Evolutionary conservation across 257 asterid species (phyloP).

Genomic region (Lycium barbarum): DNA sequence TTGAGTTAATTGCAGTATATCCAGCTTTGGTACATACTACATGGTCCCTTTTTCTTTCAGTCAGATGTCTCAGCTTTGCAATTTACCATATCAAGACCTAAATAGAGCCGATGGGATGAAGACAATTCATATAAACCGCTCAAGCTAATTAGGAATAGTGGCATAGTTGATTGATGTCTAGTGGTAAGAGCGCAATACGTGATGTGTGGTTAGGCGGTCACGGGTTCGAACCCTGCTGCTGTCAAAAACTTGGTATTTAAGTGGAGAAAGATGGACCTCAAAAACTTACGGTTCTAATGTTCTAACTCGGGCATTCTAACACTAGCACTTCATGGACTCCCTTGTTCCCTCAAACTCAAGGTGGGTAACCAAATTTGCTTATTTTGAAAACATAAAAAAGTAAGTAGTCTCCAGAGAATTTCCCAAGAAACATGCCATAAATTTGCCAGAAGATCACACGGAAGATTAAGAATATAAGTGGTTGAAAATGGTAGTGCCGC

Average conservation of each 20-base stretch:
- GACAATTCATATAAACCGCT: background rate
- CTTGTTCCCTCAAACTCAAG: constrained; percentile 1
- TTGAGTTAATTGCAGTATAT: background rate
- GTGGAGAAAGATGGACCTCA: background rate
- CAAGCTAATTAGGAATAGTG: background rate
- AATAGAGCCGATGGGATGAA: background rate
- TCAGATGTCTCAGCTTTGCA: background rate
- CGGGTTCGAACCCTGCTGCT: background rate
- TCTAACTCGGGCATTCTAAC: background rate
- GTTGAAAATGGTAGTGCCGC: background rate
- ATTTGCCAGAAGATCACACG: background rate
- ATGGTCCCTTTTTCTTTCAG: background rate
- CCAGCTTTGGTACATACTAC: background rate
- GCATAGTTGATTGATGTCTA: background rate
- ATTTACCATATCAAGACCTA: background rate
- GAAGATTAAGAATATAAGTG: background rate
- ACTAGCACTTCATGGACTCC: background rate
- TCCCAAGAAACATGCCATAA: background rate
- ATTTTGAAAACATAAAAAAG: background rate
- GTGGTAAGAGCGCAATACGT: background rate
- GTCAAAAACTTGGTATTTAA: background rate
- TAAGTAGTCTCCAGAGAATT: background rate
- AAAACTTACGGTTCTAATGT: background rate
- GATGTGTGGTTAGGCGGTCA: background rate
- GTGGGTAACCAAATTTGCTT: too few relatives aligned